These are phyloP conservation scores for Yamadazyma sp. DNA, from an alignment of 805 yeast species.

Conservation along the genomic window DNA sequence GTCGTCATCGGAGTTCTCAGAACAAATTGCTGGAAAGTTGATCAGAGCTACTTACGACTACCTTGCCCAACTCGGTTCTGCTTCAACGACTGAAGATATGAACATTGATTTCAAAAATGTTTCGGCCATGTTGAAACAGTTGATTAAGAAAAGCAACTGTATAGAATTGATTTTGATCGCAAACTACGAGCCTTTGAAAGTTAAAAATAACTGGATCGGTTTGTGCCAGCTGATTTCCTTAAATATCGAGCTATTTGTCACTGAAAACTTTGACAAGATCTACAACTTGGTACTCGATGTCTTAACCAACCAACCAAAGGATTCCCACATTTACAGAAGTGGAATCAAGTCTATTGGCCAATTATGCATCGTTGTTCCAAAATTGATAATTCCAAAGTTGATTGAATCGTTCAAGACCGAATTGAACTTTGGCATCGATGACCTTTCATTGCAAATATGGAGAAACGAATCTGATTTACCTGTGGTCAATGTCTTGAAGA, in stretches of 20 bases:
- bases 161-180: conserved; percentile 27
- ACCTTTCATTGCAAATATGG: conserved; percentile 62
- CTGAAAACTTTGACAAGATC: conserved; percentile 22
- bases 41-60: conserved; percentile 33
- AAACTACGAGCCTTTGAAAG: conserved; percentile 26
- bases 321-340: conserved; percentile 10
- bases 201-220: conserved; percentile 73
- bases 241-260: conserved; percentile 65
- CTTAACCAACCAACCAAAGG: conserved; percentile 3
- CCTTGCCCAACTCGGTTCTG: conserved; percentile 18
- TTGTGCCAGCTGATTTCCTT: conserved; percentile 53
- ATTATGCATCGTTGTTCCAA: conserved; percentile 60
- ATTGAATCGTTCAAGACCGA: conserved; percentile 35
- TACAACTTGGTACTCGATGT: conserved; percentile 9
- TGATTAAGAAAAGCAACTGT: conserved; percentile 18
- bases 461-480: conserved; percentile 64
- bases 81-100: conserved; percentile 14
- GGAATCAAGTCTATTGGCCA: conserved; percentile 48
- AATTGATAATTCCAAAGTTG: conserved; percentile 52
- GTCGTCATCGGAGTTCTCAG: conserved; percentile 19
- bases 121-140: conserved; percentile 4
- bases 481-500: conserved; percentile 49
- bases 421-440: conserved; percentile 36
- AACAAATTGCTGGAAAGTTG: conserved; percentile 4
- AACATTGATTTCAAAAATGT: conserved; percentile 4